These are phyloP conservation scores for Graphilbum ipis-grandicollis DNA, from an alignment of 2,329 filamentous ascomycete genomes.

Conservation along the genomic window DNA sequence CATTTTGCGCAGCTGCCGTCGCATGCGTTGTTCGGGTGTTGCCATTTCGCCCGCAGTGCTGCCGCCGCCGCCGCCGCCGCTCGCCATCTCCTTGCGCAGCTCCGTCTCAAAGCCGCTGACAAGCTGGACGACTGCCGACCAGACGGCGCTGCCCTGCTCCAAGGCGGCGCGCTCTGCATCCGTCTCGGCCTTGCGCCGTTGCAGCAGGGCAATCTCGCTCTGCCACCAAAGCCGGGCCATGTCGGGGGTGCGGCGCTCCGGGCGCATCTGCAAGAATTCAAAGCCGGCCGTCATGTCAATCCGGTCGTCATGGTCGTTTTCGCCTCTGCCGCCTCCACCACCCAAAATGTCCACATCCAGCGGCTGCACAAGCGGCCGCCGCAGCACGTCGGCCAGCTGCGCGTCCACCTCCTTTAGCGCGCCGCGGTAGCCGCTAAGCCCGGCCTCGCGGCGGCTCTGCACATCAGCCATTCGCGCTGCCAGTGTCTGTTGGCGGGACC, in stretches of 20 bases:
- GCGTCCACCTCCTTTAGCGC: conserved; percentile 48
- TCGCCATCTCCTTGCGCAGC: conserved; percentile 36
- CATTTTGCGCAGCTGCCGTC: conserved; percentile 36
- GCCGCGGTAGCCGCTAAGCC: conserved; percentile 53
- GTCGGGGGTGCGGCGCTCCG: conserved; percentile 47
- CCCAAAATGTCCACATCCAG: conserved; percentile 28
- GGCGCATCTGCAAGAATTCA: conserved; percentile 42
- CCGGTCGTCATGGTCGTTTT: conserved; percentile 5
- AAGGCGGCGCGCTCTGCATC: conserved; percentile 47
- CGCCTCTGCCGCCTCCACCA: conserved; percentile 4
- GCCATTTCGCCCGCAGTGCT: not conserved
- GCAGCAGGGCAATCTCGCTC: conserved; percentile 38
- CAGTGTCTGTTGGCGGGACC: conserved; percentile 40
- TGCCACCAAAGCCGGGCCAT: conserved; percentile 60
- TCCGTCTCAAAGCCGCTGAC: conserved; percentile 48
- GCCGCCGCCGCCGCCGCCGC: conserved; percentile 6
- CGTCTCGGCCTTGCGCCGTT: conserved; percentile 35
- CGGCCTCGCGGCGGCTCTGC: conserved; percentile 49
- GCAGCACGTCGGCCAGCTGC: conserved; percentile 42
- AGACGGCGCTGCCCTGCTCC: conserved; percentile 48
- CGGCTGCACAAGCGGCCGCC: conserved; percentile 35
- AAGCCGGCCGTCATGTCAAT: conserved; percentile 17
- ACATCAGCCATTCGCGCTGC: conserved; percentile 42
- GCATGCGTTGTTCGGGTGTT: conserved; percentile 15
- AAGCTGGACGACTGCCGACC: conserved; percentile 42